Evolutionary conservation across 495 filamentous ascomycete species (phyloP).

Genomic region (Hypoxylon crocopeplum): DNA sequence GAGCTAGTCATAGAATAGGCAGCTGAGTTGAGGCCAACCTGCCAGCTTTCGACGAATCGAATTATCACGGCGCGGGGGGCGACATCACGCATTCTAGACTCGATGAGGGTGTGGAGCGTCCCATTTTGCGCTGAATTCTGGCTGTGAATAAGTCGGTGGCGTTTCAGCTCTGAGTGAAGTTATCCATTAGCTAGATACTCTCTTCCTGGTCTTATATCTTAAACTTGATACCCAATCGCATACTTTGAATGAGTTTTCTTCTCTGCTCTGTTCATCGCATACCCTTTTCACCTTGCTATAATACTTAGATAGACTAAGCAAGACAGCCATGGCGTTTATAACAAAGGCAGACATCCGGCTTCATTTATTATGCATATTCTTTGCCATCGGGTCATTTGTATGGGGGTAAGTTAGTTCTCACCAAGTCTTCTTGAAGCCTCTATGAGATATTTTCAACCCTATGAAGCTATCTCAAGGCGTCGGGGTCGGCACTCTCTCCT

Average conservation of each 20-base stretch:
- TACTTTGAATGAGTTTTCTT: too few relatives aligned
- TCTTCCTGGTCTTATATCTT: neutral
- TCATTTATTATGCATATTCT: conserved; percentile 56
- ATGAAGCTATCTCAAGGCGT: too few relatives aligned
- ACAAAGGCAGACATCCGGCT: conserved; percentile 53
- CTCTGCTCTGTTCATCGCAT: neutral
- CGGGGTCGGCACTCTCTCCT: too few relatives aligned
- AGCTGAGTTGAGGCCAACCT: conserved; percentile 3
- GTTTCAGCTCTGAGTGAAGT: neutral
- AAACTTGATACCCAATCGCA: too few relatives aligned
- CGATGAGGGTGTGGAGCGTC: conserved; percentile 16
- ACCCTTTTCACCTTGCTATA: neutral
- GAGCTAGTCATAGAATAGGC: conserved; percentile 20
- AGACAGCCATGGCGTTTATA: conserved; percentile 22
- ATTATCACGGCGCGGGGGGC: conserved; percentile 1
- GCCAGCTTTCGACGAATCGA: neutral
- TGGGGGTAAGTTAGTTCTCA: conserved; percentile 57
- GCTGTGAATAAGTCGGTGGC: conserved; percentile 6
- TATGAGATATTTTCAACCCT: too few relatives aligned
- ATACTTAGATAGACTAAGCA: neutral
- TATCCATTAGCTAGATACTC: neutral
- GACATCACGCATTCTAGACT: conserved; percentile 6
- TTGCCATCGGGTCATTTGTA: conserved; percentile 63
- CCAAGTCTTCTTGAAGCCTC: neutral
- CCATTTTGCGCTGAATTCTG: conserved; percentile 6